Base-by-base conservation (phyloP, 2,329 filamentous ascomycete species). In the Sporothrix inflata region DNA sequence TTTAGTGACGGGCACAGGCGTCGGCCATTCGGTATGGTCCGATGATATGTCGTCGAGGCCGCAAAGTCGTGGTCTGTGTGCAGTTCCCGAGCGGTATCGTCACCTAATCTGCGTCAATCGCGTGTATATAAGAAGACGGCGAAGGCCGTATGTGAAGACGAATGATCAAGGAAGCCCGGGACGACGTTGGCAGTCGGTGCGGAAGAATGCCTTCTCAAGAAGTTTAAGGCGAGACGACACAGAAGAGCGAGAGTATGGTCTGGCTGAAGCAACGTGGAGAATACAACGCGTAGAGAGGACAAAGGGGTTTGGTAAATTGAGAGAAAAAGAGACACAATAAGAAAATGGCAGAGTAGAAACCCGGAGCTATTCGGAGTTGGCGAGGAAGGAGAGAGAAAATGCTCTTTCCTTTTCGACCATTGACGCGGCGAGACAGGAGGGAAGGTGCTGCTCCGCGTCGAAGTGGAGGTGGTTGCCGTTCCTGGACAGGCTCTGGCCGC, bases 21-120 rank as follows among this genome's bases (percentile, higher is more conserved):
- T 14, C 2, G 57, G 71, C 73, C 73, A 74, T 74, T 16, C 71
- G 69, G 19, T n/a, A 34, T 47, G n/a, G 34, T 24, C 38, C 24
- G 5, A 27, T 2, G 38, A 42, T 27, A 21, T 30, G n/a, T 65
- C 21, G 60, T 65, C 60, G 60, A 24, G 38, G 38, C n/a, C 12
- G 60, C 21, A 65, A 65, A 45, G 14, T 27, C 12, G 38, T 8
- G 1, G 14, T 27, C 38, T 21, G 21, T 27, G n/a, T 65, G 4
- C 60, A 45, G 21, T 12, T 24, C 1, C 21, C 7, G 38, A 12
- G 19, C n/a, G 5, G 21, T 24, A 21, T 8, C 9, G 38, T 9
- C 34, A 27, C 38, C 4, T 8, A 65, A 14, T 9, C 3, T 12
- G 34, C 12, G n/a, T 27, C 21, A 27, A 42, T 8, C 38, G 7